phyloP scores from a whole-genome alignment of 163 green algal species.

The Chlorella variabilis region DNA sequence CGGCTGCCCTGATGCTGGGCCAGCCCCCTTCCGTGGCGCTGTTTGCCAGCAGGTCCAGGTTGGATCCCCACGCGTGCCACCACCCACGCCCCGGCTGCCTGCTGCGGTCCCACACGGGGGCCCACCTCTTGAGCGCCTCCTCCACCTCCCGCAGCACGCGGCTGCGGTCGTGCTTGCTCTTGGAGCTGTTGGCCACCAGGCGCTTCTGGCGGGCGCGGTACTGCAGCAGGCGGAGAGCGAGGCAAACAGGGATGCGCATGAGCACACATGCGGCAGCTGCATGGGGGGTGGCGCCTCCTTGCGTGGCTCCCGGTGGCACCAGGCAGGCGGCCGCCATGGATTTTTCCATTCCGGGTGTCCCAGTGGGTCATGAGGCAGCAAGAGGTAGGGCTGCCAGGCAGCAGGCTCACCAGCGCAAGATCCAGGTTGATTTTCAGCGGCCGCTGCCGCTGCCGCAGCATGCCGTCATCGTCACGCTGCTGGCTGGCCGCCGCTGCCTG shows the following conservation, averaged over 20 bases:
- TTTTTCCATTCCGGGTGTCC: no score
- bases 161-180: constrained; percentile 46
- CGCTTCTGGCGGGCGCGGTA: constrained; percentile 74
- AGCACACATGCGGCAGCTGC: neutral
- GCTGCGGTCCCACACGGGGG: no score
- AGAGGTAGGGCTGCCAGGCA: neutral
- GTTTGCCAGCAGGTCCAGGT: no score
- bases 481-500: neutral
- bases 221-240: constrained; percentile 51
- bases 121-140: constrained; percentile 46
- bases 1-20: no score
- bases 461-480: constrained; percentile 17
- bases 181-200: constrained; percentile 53
- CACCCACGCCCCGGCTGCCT: no score
- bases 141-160: constrained; percentile 59
- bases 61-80: no score
- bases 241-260: neutral
- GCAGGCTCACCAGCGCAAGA: constrained; percentile 74
- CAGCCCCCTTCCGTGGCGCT: no score
- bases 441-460: constrained; percentile 26
- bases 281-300: neutral
- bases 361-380: neutral
- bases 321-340: neutral
- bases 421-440: constrained; percentile 94
- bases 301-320: neutral